Base-by-base conservation (phyloP, 1,284 basidiomycete genomes). In the Cryptococcus amylolentus region DNA sequence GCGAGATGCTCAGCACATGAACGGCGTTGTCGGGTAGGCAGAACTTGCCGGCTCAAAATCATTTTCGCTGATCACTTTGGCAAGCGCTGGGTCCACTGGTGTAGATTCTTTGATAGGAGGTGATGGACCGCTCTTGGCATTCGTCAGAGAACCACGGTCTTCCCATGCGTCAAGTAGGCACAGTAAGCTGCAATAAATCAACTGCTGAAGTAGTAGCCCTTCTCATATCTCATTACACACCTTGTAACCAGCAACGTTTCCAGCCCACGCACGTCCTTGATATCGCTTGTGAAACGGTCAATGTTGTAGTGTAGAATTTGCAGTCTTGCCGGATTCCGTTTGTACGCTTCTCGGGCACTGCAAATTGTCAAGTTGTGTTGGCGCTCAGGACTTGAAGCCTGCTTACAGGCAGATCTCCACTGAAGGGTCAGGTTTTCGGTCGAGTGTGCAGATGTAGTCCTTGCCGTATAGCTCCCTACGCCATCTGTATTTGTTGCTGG, bases 261-360 rank as follows among this genome's bases (percentile, higher is more conserved):
- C 20, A 76, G 59, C 28, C 76, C 76, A 23, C 75, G 64, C 31
- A 70, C 28, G 58, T 78, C 76, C 48, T 67, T 64, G 55, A 77
- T 76, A 44, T 76, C 75, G 37, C 57, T 31, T 1, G 66, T 61
- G 56, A 78, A 78, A 26, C 76, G 63, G n/a, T 77, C 72, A 31
- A 78, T 63, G 55, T 77, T 77, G 60, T 77, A 77, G 51, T 76
- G 72, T 51, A 77, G 49, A 2, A 77, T 68, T 60, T 73, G 69
- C 23, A 77, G 51, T 3, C 68, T 48, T 12, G 63, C 73, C 23
- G 71, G 72, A n/a, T 61, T 60, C 39, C 63, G 66, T 43, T 64
- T 70, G 42, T 65, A 61, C 2, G 64, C 54, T n/a, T 62, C 64
- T 58, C 65, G 57, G 2, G 67, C 74, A 20, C 70, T 73, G 49